Base-by-base conservation (phyloP, 148 eudicot species). In the Bassia scoparia region DNA sequence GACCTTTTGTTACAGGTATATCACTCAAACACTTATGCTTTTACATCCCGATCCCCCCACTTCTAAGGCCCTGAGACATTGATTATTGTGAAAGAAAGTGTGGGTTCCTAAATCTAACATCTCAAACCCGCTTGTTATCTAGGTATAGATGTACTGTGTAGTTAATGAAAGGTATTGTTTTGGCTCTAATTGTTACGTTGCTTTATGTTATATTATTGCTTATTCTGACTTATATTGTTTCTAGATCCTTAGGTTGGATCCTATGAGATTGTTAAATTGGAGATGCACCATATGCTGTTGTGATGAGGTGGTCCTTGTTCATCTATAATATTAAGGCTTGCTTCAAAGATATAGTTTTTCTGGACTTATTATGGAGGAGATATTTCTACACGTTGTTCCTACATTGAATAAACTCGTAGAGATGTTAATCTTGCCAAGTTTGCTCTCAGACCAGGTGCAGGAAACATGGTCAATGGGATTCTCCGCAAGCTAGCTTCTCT, bases 381-480 rank as follows among this genome's bases (percentile, higher is more conserved):
- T 49, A 33, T 68, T 12, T 24, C 34, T 61, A 38, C 10, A 60
- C 53, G 34, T 26, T 55, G 35, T 30, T 33, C 60, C 64, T 31
- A 56, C 30, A 24, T 33, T 54, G 50, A 65, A 69, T 17, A 17
- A 15, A 23, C 18, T 72, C 74, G 71, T 87, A 94, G 98, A 94
- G n/a, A 88, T 83, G 98, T 94, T 67, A 88, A 83, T 84, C 96
- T 94, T 71, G 98, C 98, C 61, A 94, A 91, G 84, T 79, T 79
- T 83, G 88, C 97, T 52, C 91, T 94, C 53, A 91, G 98, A 79
- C 89, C 95, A 54, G 98, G 98, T 73, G 98, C 98, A 74, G 98
- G 98, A 50, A 91, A 91, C 82, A 85, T 94, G 98, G 98, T 94
- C 77, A 94, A 94, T 83, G 98, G 91, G 44, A 81, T 94, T 56